Evolutionary conservation across 148 eudicot genomes (phyloP).

Genomic region (Nepenthes gracilis): DNA sequence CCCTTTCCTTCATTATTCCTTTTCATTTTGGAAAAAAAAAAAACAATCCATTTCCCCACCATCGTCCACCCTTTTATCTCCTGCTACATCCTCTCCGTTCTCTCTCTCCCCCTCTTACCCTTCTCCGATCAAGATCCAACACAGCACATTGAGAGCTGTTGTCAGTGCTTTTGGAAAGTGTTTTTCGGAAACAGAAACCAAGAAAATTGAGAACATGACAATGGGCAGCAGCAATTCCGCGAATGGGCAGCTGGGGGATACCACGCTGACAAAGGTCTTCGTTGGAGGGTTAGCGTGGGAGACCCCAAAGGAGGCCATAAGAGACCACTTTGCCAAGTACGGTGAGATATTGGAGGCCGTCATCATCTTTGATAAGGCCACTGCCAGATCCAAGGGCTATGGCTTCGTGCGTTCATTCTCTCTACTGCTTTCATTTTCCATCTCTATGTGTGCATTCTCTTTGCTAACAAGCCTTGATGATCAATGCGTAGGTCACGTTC

Average conservation of each 20-base stretch:
- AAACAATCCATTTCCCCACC: not conserved
- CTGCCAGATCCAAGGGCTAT: conserved; percentile 26
- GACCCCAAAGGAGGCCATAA: conserved; percentile 16
- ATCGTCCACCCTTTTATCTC: not conserved
- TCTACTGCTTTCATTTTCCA: not conserved
- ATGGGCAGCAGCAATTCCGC: not conserved
- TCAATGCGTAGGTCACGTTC: conserved; percentile 29
- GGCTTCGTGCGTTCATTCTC: conserved; percentile 16
- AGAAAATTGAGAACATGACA: not conserved
- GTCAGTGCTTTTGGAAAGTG: too few species aligned
- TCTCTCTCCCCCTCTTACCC: too few species aligned
- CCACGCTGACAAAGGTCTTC: conserved; percentile 23
- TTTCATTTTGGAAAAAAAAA: too few species aligned
- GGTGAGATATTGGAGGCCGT: conserved; percentile 28
- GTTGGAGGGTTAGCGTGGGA: conserved; percentile 27
- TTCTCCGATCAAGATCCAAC: too few species aligned
- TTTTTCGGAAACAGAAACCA: not conserved
- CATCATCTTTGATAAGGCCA: conserved; percentile 20
- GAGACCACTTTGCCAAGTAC: conserved; percentile 11
- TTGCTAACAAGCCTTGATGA: not conserved
- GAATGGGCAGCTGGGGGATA: conserved; percentile 7
- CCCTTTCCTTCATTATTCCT: not conserved
- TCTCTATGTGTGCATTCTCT: too few species aligned
- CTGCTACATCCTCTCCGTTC: too few species aligned
- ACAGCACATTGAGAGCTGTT: too few species aligned